Evolutionary conservation across 1,284 basidiomycete species (phyloP), one percentile per base, ranked within the genome.

Genomic region (Tylopilus orsonianus): DNA sequence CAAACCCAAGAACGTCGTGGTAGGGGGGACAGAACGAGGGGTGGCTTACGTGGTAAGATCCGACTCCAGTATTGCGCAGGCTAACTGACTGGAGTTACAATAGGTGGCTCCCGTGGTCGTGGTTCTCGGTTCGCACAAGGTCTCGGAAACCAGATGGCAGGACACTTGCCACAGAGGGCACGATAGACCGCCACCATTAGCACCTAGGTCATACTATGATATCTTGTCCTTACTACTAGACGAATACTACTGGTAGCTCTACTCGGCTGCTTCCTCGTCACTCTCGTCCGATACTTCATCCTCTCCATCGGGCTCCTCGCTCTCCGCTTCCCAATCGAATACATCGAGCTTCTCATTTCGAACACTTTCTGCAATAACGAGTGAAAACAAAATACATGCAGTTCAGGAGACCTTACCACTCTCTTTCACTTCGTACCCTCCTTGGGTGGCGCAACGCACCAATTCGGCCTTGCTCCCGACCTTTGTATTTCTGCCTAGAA

Each of bases 381-480:
- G 16, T 40, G 44, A 46, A 43, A 44, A 43, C 8, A 26, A 26
- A 47, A 44, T 14, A 29, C 10, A 19, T 24, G 14, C 8, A 12
- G 10, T 40, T 16, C 14, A 48, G 5, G 20, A 10, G 37, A 49
- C 61, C 79, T 62, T 57, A 90, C 91, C 85, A 56, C 82, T 87
- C 10, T 78, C 74, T 35, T 76, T 74, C 19, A 94, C 85, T 60
- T 93, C 89, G 60, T 89, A 96, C 1, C 92, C 90, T 5, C 88
- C 84, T 54, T 95, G 94, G 3, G 94, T 87, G 33, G 97, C 83
- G 65, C 92, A 95, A 47, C 87, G 83, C 48, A 80, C 79, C 52
- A 98, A 72, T 56, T 87, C 83, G 1, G 88, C 84, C 62, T 90
- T 91, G 34, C 78, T 75, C 8, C 93, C 93, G 13, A 98, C 77